These are phyloP conservation scores for Poa pratensis DNA, from an alignment of 176 grass and related monocot genomes.

Conservation along the genomic window DNA sequence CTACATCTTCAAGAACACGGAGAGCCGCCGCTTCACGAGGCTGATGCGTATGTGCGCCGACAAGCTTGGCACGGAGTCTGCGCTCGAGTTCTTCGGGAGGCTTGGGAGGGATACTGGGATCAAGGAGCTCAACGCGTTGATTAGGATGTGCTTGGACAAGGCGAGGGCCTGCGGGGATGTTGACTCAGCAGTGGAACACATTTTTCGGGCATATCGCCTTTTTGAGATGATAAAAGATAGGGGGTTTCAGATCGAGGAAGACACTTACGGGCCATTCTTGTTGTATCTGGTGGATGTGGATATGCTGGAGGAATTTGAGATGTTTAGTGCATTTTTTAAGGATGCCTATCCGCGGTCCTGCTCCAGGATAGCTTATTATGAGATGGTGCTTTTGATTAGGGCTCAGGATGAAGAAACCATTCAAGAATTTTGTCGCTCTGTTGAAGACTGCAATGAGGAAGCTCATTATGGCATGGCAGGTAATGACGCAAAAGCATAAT, in stretches of 20 bases:
- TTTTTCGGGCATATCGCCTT: conserved; percentile 60
- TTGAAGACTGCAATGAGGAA: conserved; percentile 51
- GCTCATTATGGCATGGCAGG: conserved; percentile 61
- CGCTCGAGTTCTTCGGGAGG: conserved; percentile 69
- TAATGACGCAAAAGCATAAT: conserved; percentile 43
- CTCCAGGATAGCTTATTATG: conserved; percentile 82
- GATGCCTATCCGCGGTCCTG: conserved; percentile 56
- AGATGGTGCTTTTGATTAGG: conserved; percentile 83
- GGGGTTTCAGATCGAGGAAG: conserved; percentile 68
- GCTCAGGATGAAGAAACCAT: conserved; percentile 72
- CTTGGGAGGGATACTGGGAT: conserved; percentile 74
- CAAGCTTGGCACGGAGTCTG: conserved; percentile 61
- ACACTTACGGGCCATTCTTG: conserved; percentile 71
- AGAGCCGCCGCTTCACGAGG: conserved; percentile 60
- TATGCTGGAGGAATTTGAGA: conserved; percentile 69
- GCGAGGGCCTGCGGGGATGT: conserved; percentile 58
- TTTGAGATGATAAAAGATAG: conserved; percentile 66
- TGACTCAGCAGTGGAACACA: conserved; percentile 64
- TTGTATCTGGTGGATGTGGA: conserved; percentile 73
- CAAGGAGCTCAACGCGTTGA: conserved; percentile 79
- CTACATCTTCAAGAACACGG: conserved; percentile 82
- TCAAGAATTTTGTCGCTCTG: conserved; percentile 53
- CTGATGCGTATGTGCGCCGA: conserved; percentile 71
- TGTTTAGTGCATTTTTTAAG: conserved; percentile 72
- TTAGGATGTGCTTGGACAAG: conserved; percentile 57